Evolutionary conservation across 164 flowering plant genomes (phyloP), one percentile per base, ranked within the genome.

Genomic region (Nelumbo lutea): DNA sequence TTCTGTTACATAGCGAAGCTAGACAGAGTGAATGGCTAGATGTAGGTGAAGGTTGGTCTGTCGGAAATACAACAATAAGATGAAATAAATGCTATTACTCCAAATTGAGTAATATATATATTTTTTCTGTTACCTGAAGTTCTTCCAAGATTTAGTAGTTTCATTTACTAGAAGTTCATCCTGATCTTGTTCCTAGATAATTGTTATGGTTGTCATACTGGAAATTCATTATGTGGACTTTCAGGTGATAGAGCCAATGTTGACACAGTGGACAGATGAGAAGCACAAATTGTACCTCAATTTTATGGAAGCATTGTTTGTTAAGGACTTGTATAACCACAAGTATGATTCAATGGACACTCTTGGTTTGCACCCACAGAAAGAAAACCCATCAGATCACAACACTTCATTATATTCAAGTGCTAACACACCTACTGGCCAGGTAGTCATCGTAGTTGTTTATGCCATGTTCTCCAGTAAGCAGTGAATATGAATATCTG

Each of bases 181-280:
- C n/a, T 15, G 11, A 53, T 27, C 14, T 53, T 10, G 57, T 11
- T 53, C 14, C 57, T 13, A 11, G 11, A 53, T 11, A 53, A 53
- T 53, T 53, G 11, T 52, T 52, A 27, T 56, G 42, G 42, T 72
- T 69, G 52, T 62, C 45, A 66, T 53, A 63, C 2, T 73, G 41
- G 11, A 65, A 51, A 53, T 62, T 47, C 40, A 68, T 50, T 80
- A 3, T 72, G 72, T 82, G 89, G 79, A 71, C 14, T 67, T 62
- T 67, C 77, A 66, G 47, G 61, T 44, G 48, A 70, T 65, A n/a
- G 83, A 86, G 43, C 46, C 82, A 42, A 11, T 15, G 58, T 52
- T 72, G 43, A 78, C 79, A 14, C 86, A 86, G 68, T 93, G 96
- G 96, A 93, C 96, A n/a, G 83, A 93, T 73, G 93, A 93, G 92